Evolutionary conservation across 1,284 basidiomycete species (phyloP), one percentile per base, ranked within the genome.

Genomic region (Wallemia hederae): DNA sequence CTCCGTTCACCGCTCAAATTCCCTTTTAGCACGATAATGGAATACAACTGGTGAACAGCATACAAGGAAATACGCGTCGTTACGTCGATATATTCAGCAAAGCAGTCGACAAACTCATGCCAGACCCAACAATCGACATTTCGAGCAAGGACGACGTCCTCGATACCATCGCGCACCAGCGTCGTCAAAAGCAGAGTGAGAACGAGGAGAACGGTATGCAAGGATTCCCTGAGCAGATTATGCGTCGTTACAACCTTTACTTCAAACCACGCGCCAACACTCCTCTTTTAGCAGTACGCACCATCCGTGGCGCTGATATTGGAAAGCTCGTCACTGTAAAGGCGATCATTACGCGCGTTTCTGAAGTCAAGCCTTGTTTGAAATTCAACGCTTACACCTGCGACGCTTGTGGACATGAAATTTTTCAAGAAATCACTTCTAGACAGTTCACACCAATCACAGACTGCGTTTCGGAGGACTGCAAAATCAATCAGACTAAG

Each of bases 351-450:
- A 99, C 91, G 22, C 87, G 94, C 61, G 90, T 98, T 1, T 94
- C 89, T 7, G 94, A 98, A 75, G 94, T 99, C 69, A 98, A 98
- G 69, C 94, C 94, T 9, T 81, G 96, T 29, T 78, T 99, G 15
- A 82, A 88, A 65, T 91, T 98, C 69, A 96, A 96, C 71, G 94
- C 92, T 27, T 98, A 97, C 71, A 94, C 94, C 0, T 99, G 94
- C 74, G 94, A 98, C 70, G 82, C 87, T 60, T 99, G 94, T 69
- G 94, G 94, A 58, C 87, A 87, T 59, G 94, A 99, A 71, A 92
- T 92, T 33, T 99, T 99, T 76, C 90, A 98, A 71, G 90, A 98
- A 67, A 89, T 98, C 62, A 83, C 83, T n/a, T 82, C 82, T 67
- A 88, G 91, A 69, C 81, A 86, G 27, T 96, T 96, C 70, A 80